Conservation (phyloP, 2,329 filamentous ascomycete genomes). For the Neopestalotiopsis sp. region DNA sequence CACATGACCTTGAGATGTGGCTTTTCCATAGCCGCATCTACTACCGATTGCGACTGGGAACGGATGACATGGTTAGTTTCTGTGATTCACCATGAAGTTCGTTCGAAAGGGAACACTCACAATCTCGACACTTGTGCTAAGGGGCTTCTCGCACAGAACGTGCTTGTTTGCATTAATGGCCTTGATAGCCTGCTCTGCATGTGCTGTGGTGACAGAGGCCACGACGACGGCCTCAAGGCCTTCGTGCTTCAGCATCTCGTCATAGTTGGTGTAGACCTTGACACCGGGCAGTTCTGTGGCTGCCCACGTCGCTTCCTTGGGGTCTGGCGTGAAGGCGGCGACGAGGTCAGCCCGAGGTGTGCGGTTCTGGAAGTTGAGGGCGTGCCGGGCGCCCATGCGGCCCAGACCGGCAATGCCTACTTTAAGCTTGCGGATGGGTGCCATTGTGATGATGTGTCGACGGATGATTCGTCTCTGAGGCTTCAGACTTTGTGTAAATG, state of each 20-base stretch:
- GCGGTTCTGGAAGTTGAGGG: constrained; percentile 15
- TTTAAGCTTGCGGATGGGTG: constrained; percentile 8
- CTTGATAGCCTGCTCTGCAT: constrained; percentile 61
- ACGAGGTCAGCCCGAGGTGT: constrained; percentile 10
- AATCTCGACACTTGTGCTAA: constrained; percentile 62
- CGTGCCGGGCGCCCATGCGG: constrained; percentile 16
- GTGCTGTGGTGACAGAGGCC: constrained; percentile 49
- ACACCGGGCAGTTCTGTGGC: constrained; percentile 55
- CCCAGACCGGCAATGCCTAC: constrained; percentile 12
- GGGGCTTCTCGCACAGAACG: constrained; percentile 64
- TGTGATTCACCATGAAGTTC: neutral
- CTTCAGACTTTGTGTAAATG: neutral
- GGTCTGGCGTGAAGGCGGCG: constrained; percentile 8
- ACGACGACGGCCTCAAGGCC: constrained; percentile 49
- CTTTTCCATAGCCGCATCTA: constrained; percentile 58
- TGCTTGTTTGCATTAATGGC: constrained; percentile 60
- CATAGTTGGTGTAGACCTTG: constrained; percentile 57
- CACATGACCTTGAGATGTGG: constrained; percentile 70
- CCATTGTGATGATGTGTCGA: neutral
- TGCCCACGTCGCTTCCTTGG: constrained; percentile 45
- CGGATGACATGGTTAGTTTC: neutral
- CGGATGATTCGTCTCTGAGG: neutral
- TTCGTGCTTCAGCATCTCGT: constrained; percentile 60
- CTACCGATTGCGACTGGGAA: constrained; percentile 61
- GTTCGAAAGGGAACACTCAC: constrained; percentile 42